Percentiles rank a stretch among this genome's conserved stretches.
phyloP scores from a whole-genome alignment of 2,329 filamentous ascomycete species.

The Boeremia lycopersici region DNA sequence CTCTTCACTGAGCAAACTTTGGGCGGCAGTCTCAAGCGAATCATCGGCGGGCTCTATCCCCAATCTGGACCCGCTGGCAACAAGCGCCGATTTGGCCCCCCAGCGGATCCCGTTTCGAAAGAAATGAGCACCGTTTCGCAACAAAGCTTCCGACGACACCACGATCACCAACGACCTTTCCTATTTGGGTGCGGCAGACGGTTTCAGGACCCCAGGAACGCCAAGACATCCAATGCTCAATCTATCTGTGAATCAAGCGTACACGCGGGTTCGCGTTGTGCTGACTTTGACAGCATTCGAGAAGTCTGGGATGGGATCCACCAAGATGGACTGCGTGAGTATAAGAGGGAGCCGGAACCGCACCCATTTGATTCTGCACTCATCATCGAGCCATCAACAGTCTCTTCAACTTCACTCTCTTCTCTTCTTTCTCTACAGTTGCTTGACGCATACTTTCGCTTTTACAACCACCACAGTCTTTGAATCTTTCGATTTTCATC shows the following conservation, averaged over 20 bases:
- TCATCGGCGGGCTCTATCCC: slow-evolving; percentile 4
- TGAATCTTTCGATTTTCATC: slow-evolving; percentile 18
- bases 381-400: slow-evolving; percentile 26
- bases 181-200: slow-evolving; percentile 2
- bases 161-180: slow-evolving; percentile 17
- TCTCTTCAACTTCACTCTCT: slow-evolving; percentile 20
- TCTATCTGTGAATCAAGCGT: slow-evolving; percentile 1
- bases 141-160: slow-evolving; percentile 5
- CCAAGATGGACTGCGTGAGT: slow-evolving; percentile 7
- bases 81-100: slow-evolving; percentile 14
- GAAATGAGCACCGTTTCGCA: slow-evolving; percentile 16
- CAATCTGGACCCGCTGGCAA: slow-evolving; percentile 3
- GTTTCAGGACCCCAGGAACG: slow-evolving; percentile 17
- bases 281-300: slow-evolving; percentile 11
- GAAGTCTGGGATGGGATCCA: slow-evolving; percentile 1
- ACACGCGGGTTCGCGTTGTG: background rate
- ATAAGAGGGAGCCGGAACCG: slow-evolving; percentile 18
- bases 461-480: slow-evolving; percentile 17
- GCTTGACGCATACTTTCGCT: slow-evolving; percentile 33
- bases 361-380: slow-evolving; percentile 18
- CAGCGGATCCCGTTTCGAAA: slow-evolving; percentile 25
- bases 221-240: slow-evolving; percentile 1
- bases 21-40: slow-evolving; percentile 14
- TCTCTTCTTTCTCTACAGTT: slow-evolving; percentile 18
- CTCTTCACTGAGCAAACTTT: slow-evolving; percentile 8